Evolutionary conservation across 129 eudicot genomes (phyloP), one percentile per base, ranked within the genome.

Genomic region (Sambucus nigra): DNA sequence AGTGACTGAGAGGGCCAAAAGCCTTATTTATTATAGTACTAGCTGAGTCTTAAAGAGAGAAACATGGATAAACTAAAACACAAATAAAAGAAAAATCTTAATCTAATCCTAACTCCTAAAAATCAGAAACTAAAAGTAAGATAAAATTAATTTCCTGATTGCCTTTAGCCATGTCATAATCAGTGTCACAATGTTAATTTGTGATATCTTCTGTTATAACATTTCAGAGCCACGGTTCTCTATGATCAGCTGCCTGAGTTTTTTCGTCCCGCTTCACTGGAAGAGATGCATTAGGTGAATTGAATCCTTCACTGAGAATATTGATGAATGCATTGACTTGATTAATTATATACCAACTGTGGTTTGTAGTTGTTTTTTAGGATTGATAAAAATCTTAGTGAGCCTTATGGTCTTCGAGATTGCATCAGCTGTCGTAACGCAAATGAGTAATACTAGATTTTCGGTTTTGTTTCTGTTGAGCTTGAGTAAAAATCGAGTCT

Each of bases 161-260:
- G n/a, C n/a, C n/a, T n/a, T n/a, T n/a, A n/a, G 32, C 18, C 14
- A 19, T 11, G 21, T 42, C 4, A 13, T 15, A 16, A n/a, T 7
- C n/a, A 42, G 4, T 66, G 42, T 12, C 5, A 4, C 58, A 24
- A 62, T 27, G 22, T 20, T 62, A 50, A 15, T 41, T 50, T 8
- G 4, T 45, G 19, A 53, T 4, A 35, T 31, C 18, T 45, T 42
- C 46, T 55, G 47, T 60, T 61, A 50, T 16, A 53, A 40, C 24
- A n/a, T 53, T n/a, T n/a, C n/a, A 89, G 98, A 63, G 95, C 98
- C 69, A 74, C 94, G 1, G 98, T 89, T 68, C 64, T 89, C 25
- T 89, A 89, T 72, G 98, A 89, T 79, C 98, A 89, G 32, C 95
- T 95, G 64, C 98, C 95, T 26, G 98, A 89, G 72, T 85, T 89